Percentiles rank a stretch among this genome's conserved stretches.
These are phyloP conservation scores for Akebia trifoliata DNA, from an alignment of 164 flowering plant species.

Conservation along the genomic window DNA sequence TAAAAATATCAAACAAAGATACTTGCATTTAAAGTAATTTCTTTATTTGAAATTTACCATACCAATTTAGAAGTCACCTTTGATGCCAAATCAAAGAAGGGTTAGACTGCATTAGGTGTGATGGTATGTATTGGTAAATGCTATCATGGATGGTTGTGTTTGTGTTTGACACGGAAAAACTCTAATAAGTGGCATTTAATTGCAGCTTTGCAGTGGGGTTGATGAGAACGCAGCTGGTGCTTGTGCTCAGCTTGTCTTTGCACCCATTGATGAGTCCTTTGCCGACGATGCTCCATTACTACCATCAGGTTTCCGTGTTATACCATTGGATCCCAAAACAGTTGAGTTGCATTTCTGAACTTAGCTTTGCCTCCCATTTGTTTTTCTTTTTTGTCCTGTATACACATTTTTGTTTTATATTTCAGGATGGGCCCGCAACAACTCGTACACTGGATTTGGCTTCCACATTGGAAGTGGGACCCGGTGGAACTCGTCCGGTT, in stretches of 20 bases:
- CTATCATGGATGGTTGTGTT: too few species aligned
- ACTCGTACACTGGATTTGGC: slow-evolving; percentile 78
- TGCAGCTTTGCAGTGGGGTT: slow-evolving; percentile 81
- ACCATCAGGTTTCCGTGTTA: slow-evolving; percentile 84
- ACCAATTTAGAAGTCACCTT: too few species aligned
- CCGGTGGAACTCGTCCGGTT: slow-evolving; percentile 38
- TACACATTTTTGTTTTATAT: neutral
- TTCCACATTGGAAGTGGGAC: slow-evolving; percentile 70
- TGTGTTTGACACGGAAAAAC: too few species aligned
- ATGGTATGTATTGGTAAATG: too few species aligned
- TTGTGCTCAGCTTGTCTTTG: slow-evolving; percentile 86
- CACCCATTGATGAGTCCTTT: slow-evolving; percentile 78
- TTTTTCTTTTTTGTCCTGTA: neutral
- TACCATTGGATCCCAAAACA: slow-evolving; percentile 67
- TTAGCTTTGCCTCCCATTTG: neutral
- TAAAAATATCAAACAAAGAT: too few species aligned
- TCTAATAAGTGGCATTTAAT: neutral
- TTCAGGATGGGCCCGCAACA: slow-evolving; percentile 47
- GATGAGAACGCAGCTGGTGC: slow-evolving; percentile 73
- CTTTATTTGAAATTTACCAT: too few species aligned
- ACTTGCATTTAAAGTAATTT: too few species aligned
- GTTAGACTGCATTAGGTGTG: too few species aligned
- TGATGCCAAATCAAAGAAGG: too few species aligned
- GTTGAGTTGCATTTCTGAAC: slow-evolving; percentile 27
- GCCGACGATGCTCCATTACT: slow-evolving; percentile 78